Evolutionary conservation across 2,329 filamentous ascomycete genomes (phyloP), one percentile per base, ranked within the genome.

Genomic region (Curvularia sp.): DNA sequence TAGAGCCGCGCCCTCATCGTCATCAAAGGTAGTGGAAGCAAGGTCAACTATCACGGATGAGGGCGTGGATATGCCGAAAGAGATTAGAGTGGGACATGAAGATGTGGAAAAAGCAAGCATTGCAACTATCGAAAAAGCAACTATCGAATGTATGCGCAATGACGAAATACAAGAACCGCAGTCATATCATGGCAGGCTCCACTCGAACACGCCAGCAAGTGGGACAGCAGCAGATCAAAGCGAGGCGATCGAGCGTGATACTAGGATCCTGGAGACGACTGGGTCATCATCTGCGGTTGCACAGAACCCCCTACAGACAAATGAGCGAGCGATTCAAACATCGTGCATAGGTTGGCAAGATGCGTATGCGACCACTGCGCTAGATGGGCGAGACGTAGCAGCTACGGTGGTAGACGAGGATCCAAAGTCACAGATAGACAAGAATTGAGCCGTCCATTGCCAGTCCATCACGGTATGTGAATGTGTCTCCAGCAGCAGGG

Each of bases 61-160:
- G 28, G 30, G 18, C 46, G 28, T 33, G 31, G 28, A 13, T 22
- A 33, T 22, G 12, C 20, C 38, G 28, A 39, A 48, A 28, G 41
- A 38, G 12, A 24, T 43, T 22, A 35, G 33, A 42, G n/a, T 15
- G 22, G 35, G 9, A 33, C 31, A 42, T 38, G 55, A 55, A 43
- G 15, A 28, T 20, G 24, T 33, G 46, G 24, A 28, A 49, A 49
- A 42, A 46, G 30, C 28, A 54, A 49, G n/a, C 51, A 39, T 26
- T 28, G 51, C 31, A 31, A 42, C 55, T 41, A 41, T 30, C n/a
- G 39, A 49, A 58, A 58, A 53, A 50, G 35, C 51, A 58, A 46
- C 3, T 41, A 39, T 31, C 38, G 39, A 15, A 33, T 12, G 39
- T 7, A 46, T 44, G 46, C n/a, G 20, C 46, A 43, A 35, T 53